Conservation (phyloP, 208 protist species). For the Crithidia acanthocephali region DNA sequence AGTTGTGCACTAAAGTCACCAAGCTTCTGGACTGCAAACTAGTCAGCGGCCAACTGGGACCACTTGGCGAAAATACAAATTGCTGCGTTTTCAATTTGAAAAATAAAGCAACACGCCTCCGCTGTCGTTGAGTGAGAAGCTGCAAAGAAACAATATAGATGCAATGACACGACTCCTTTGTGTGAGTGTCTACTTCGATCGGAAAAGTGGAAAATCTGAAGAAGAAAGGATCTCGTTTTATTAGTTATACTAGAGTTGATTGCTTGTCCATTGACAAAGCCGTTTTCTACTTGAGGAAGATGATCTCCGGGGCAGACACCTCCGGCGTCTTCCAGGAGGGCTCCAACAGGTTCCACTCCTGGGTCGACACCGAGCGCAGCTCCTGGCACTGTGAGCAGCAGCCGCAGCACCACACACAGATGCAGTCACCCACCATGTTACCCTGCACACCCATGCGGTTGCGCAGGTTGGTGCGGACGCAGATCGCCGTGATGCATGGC, state of each 20-base stretch:
- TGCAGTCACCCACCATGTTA: slow-evolving; percentile 70
- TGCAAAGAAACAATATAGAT: too few relatives aligned
- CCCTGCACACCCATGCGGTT: slow-evolving; percentile 49
- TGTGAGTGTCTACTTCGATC: too few relatives aligned
- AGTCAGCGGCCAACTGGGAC: neutral
- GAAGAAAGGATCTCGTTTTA: too few relatives aligned
- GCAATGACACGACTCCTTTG: too few relatives aligned
- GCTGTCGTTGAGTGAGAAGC: too few relatives aligned
- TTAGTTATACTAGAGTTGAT: too few relatives aligned
- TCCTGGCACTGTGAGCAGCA: slow-evolving; percentile 65
- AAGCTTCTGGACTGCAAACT: neutral
- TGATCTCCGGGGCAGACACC: slow-evolving; percentile 32
- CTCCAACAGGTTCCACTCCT: slow-evolving; percentile 54
- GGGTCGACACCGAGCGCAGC: slow-evolving; percentile 41
- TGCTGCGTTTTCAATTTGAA: neutral
- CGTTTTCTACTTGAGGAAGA: slow-evolving; percentile 32
- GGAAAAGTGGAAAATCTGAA: too few relatives aligned
- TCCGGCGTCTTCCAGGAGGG: slow-evolving; percentile 29
- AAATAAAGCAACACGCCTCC: too few relatives aligned
- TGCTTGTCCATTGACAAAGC: neutral
- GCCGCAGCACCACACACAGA: slow-evolving; percentile 60
- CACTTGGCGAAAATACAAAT: neutral
- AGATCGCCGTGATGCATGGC: slow-evolving; percentile 38
- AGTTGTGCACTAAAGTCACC: neutral
- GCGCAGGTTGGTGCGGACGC: slow-evolving; percentile 63